phyloP scores from a whole-genome alignment of 495 filamentous ascomycete genomes.

The Podospora anserina region DNA sequence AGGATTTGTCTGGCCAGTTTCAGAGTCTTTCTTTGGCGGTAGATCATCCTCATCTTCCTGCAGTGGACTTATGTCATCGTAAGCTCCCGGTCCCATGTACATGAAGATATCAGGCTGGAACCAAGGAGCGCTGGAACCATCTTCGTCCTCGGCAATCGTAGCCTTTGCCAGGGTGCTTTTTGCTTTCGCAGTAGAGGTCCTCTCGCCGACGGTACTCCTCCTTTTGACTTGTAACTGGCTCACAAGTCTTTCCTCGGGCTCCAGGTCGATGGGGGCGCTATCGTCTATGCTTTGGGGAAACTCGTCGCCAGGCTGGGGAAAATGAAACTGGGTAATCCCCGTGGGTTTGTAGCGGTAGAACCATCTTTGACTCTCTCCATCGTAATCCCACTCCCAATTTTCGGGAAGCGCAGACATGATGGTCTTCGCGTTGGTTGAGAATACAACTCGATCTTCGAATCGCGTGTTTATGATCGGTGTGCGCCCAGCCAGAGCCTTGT shows the following conservation, averaged over 20 bases:
- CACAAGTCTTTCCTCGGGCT: constrained; percentile 37
- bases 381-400: constrained; percentile 50
- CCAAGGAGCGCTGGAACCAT: constrained; percentile 30
- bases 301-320: constrained; percentile 49
- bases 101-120: constrained; percentile 44
- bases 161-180: constrained; percentile 18
- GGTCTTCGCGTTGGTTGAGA: neutral
- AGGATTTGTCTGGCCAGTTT: constrained; percentile 3
- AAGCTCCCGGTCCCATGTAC: constrained; percentile 40
- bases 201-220: constrained; percentile 23
- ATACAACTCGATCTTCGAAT: neutral
- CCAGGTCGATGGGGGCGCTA: constrained; percentile 32
- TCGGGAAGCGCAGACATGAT: constrained; percentile 41
- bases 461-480: neutral
- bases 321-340: constrained; percentile 46
- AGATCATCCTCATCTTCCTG: constrained; percentile 32
- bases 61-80: constrained; percentile 37
- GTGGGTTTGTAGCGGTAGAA: constrained; percentile 47
- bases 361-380: constrained; percentile 41
- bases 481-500: neutral
- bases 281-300: constrained; percentile 45
- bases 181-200: constrained; percentile 9
- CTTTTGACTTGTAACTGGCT: constrained; percentile 37
- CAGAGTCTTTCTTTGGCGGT: neutral
- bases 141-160: constrained; percentile 20